Percentiles rank a stretch among this genome's conserved stretches.
phyloP scores from a whole-genome alignment of 208 protist genomes.

The Leishmania tarentolae region DNA sequence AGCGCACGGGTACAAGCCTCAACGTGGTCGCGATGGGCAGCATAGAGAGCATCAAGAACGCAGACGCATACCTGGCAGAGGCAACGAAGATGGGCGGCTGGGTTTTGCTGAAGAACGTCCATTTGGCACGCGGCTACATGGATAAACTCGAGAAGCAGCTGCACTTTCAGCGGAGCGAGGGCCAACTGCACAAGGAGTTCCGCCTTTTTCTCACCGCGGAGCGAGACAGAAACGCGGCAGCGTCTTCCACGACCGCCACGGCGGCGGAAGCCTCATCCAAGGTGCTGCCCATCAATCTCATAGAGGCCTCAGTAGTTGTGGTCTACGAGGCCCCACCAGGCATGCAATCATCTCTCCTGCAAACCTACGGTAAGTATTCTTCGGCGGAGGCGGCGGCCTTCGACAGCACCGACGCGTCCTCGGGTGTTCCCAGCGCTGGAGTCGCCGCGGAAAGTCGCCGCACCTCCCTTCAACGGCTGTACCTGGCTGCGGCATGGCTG shows the following conservation, averaged over 20 bases:
- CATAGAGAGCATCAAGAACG: slow-evolving; percentile 90
- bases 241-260: not conserved
- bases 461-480: slow-evolving; percentile 88
- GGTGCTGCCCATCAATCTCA: slow-evolving; percentile 73
- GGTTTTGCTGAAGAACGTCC: slow-evolving; percentile 99
- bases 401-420: not conserved
- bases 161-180: slow-evolving; percentile 78
- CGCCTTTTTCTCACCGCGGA: slow-evolving; percentile 98
- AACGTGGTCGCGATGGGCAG: slow-evolving; percentile 96
- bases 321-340: slow-evolving; percentile 97
- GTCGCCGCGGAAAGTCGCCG: slow-evolving; percentile 10
- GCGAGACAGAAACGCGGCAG: slow-evolving; percentile 49
- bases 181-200: slow-evolving; percentile 85
- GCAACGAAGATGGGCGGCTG: slow-evolving; percentile 90
- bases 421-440: not conserved
- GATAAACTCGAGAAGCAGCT: slow-evolving; percentile 95
- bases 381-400: not conserved
- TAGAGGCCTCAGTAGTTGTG: slow-evolving; percentile 82
- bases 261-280: not conserved
- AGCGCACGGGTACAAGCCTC: slow-evolving; percentile 52
- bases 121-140: slow-evolving; percentile 96
- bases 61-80: slow-evolving; percentile 90
- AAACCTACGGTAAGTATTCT: slow-evolving; percentile 71
- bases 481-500: slow-evolving; percentile 97
- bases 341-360: slow-evolving; percentile 93